Percentiles rank a stretch among this genome's conserved stretches.
Evolutionary conservation across 2,329 filamentous ascomycete species (phyloP).

Genomic region (Myriosclerotinia curreyana): DNA sequence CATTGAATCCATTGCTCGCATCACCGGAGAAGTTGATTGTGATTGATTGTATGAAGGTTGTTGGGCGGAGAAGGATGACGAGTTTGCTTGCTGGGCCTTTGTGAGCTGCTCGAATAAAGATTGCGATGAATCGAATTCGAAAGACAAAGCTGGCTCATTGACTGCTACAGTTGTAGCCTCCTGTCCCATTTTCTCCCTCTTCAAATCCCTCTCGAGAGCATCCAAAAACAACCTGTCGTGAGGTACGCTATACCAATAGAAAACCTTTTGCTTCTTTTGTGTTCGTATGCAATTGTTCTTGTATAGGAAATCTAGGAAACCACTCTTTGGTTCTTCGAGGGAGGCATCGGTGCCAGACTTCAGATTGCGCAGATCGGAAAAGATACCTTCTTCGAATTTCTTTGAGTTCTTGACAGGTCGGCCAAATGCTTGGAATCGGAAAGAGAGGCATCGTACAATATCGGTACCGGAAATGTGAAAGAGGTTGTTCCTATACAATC

Average conservation of each 20-base stretch:
- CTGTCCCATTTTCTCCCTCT: conserved; percentile 99
- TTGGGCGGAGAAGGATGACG: conserved; percentile 89
- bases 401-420: conserved; percentile 99
- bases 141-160: conserved; percentile 93
- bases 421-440: conserved; percentile 97
- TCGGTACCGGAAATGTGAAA: conserved; percentile 99
- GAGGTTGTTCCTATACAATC: conserved; percentile 75
- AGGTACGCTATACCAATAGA: conserved; percentile 99
- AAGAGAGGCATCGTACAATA: conserved; percentile 96
- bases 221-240: conserved; percentile 97
- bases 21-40: conserved; percentile 82
- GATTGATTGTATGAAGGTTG: conserved; percentile 50
- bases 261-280: conserved; percentile 99
- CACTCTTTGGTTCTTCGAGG: conserved; percentile 96
- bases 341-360: conserved; percentile 98
- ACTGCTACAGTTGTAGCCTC: conserved; percentile 96
- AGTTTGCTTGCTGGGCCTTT: conserved; percentile 98
- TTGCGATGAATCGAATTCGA: conserved; percentile 98
- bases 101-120: conserved; percentile 99
- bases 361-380: conserved; percentile 95
- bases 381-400: conserved; percentile 99
- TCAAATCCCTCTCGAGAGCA: conserved; percentile 92
- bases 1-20: conserved; percentile 91
- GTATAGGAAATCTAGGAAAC: conserved; percentile 97
- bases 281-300: conserved; percentile 99